Evolutionary conservation across 1,139 yeast genomes (phyloP), one percentile per base, ranked within the genome.

Genomic region (Blastobotrys arbuscula): DNA sequence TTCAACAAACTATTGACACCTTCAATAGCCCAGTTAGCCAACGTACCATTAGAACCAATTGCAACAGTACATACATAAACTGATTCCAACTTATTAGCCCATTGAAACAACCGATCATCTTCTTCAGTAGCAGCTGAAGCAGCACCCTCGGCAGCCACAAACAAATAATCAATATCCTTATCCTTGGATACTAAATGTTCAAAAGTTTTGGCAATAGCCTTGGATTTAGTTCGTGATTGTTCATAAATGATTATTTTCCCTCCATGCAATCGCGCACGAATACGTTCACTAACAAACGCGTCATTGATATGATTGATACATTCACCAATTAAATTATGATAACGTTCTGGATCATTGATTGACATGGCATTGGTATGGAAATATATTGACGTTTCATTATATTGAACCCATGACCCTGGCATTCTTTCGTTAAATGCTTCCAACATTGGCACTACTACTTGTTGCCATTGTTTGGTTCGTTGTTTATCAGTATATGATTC

Each of bases 251-350:
- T 54, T 5, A 62, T 55, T 41, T 50, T 55, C 20, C 56, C 78
- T 55, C 79, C 78, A 53, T 83, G 79, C 49, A 86, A 73, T 23
- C 85, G 78, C 2, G 97, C 96, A 65, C 88, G 96, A 8, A 89
- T 74, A 28, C 83, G 84, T 45, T 75, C 78, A 21, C 69, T 70
- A 16, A 77, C 76, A 62, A 81, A 87, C 24, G 84, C 70, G 35
- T 84, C 94, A 65, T 90, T 89, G 50, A 90, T 80, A 63, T 89
- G 92, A 36, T 89, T 83, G 48, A 89, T 82, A 51, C 86, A 77
- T 59, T 89, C 97, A 42, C 97, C 97, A 70, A 88, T 78, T 15
- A 83, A 76, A 47, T 81, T 76, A 38, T 76, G 68, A 44, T 82
- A 80, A 56, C 94, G 75, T 45, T 81, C 87, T 30, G 74, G 72